A percentile compares a stretch with the other conserved stretches of the same genome.
phyloP scores from a whole-genome alignment of 1,139 yeast genomes.

The Geotrichum europaeum region DNA sequence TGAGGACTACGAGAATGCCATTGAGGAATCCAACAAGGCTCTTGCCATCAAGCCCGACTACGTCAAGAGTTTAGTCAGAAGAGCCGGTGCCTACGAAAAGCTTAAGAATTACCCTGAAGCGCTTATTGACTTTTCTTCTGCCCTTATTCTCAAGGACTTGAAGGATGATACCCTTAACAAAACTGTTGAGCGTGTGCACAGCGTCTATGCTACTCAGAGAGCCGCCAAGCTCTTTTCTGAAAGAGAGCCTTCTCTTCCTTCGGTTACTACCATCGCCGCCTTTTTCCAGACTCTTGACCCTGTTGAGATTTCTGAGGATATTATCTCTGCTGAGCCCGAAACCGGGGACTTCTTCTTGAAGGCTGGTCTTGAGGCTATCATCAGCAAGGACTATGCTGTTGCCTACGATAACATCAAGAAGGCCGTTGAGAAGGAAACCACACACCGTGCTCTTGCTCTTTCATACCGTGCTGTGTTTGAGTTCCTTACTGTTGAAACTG shows the following conservation, averaged over 20 bases:
- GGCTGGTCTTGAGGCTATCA: slow-evolving; percentile 62
- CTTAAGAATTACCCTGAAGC: slow-evolving; percentile 76
- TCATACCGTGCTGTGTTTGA: slow-evolving; percentile 79
- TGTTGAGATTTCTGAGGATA: slow-evolving; percentile 33
- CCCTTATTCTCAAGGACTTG: slow-evolving; percentile 43
- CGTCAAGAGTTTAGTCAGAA: slow-evolving; percentile 74
- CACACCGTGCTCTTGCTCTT: slow-evolving; percentile 56
- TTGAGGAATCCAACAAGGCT: slow-evolving; percentile 83
- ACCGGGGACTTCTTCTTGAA: slow-evolving; percentile 58
- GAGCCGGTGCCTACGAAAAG: slow-evolving; percentile 72
- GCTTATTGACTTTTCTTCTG: slow-evolving; percentile 83
- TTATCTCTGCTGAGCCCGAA: slow-evolving; percentile 46
- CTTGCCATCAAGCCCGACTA: slow-evolving; percentile 84
- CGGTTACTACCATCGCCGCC: slow-evolving; percentile 77
- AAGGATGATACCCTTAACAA: slow-evolving; percentile 72
- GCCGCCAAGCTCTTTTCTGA: slow-evolving; percentile 55
- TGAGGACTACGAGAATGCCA: slow-evolving; percentile 70
- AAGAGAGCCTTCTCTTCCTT: slow-evolving; percentile 60
- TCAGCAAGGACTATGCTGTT: slow-evolving; percentile 63
- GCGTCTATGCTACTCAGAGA: slow-evolving; percentile 54
- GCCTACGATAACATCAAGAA: slow-evolving; percentile 66
- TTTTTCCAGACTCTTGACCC: slow-evolving; percentile 70
- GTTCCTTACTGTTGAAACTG: slow-evolving; percentile 72
- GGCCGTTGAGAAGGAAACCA: slow-evolving; percentile 46
- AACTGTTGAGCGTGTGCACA: slow-evolving; percentile 80